A percentile compares a stretch with the other conserved stretches of the same genome.
These are phyloP conservation scores for Fusarium buxicola DNA, from an alignment of 2,329 filamentous ascomycete species.

Conservation along the genomic window DNA sequence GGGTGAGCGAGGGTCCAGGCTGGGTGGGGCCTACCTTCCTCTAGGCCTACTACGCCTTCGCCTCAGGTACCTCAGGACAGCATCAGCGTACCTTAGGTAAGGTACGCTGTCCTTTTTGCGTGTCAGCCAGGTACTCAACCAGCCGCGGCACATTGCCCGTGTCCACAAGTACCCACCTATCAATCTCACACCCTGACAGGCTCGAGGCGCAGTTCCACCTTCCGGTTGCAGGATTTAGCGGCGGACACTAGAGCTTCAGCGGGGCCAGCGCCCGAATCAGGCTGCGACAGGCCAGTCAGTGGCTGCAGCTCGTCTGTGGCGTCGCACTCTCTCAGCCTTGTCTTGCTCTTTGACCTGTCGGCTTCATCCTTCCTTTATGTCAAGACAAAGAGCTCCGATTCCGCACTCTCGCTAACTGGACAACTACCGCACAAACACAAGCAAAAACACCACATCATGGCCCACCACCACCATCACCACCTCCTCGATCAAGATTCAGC, in stretches of 20 bases:
- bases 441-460: slow-evolving; percentile 29
- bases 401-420: background rate
- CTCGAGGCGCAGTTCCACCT: slow-evolving; percentile 10
- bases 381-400: background rate
- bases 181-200: background rate
- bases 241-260: slow-evolving; percentile 39
- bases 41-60: too few species aligned
- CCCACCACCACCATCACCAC: slow-evolving; percentile 45
- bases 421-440: background rate
- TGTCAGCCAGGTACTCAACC: slow-evolving; percentile 35
- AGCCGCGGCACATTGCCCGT: background rate
- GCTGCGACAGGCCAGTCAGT: slow-evolving; percentile 6
- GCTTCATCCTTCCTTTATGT: slow-evolving; percentile 7
- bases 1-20: slow-evolving; percentile 13
- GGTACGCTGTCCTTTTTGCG: slow-evolving; percentile 42
- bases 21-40: slow-evolving; percentile 36
- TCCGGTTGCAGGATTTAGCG: slow-evolving; percentile 28
- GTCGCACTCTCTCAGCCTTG: slow-evolving; percentile 12
- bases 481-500: slow-evolving; percentile 53
- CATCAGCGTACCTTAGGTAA: too few species aligned
- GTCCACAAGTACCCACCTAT: slow-evolving; percentile 35
- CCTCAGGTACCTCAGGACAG: too few species aligned
- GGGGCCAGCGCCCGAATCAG: slow-evolving; percentile 13
- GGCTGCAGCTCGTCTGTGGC: slow-evolving; percentile 25
- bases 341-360: slow-evolving; percentile 6